phyloP scores from a whole-genome alignment of 495 filamentous ascomycete genomes.

The Amorphotheca resinae region DNA sequence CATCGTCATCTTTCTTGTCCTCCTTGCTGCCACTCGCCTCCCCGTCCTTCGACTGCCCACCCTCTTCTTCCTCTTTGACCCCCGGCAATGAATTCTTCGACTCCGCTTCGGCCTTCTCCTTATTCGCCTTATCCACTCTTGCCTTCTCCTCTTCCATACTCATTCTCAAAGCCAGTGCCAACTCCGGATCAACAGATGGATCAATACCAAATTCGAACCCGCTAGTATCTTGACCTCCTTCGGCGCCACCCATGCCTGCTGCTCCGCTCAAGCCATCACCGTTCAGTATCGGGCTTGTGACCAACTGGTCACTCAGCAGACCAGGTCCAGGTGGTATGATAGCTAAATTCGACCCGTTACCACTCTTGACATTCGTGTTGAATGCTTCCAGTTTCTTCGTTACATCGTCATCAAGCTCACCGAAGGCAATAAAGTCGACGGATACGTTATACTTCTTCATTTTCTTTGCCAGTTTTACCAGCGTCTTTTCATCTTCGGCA shows the following conservation, averaged over 20 bases:
- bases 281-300: constrained; percentile 79
- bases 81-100: constrained; percentile 47
- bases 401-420: constrained; percentile 80
- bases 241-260: constrained; percentile 34
- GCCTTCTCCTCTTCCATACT: constrained; percentile 97
- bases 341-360: constrained; percentile 80
- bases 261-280: constrained; percentile 51
- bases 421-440: constrained; percentile 89
- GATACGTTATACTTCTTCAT: constrained; percentile 95
- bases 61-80: constrained; percentile 72
- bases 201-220: constrained; percentile 64
- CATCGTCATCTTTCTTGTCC: constrained; percentile 50
- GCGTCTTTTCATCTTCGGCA: constrained; percentile 71
- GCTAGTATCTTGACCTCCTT: constrained; percentile 42
- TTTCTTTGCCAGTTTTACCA: constrained; percentile 85
- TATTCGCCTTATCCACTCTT: constrained; percentile 71
- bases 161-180: constrained; percentile 93
- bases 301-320: constrained; percentile 81
- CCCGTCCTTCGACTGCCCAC: constrained; percentile 46
- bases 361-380: constrained; percentile 79
- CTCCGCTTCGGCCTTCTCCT: constrained; percentile 59
- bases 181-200: constrained; percentile 74
- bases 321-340: constrained; percentile 85
- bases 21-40: constrained; percentile 52
- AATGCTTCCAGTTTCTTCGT: constrained; percentile 88